Base-by-base conservation (phyloP, 306 rosid genomes). In the Pueraria montana region DNA sequence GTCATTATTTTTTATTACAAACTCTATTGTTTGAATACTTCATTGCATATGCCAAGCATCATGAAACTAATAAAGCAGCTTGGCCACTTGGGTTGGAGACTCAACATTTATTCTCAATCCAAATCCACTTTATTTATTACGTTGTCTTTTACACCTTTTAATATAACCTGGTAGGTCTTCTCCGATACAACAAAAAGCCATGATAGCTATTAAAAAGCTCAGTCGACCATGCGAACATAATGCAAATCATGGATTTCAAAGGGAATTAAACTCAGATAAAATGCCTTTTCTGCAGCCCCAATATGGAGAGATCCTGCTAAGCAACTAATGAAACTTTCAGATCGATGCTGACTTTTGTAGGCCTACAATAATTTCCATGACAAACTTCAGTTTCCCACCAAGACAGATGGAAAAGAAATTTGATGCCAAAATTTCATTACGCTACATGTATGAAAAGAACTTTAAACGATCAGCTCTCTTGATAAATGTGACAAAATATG, bases 351-450 rank as follows among this genome's bases (percentile, higher is more conserved):
- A 48, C 48, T 45, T 40, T 40, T 43, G 14, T 80, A 48, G 34
- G 52, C 71, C 75, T 21, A 52, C 12, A 71, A 63, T 71, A 67
- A 75, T 78, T 74, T 53, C 55, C 76, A 20, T 21, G 34, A 20
- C 61, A 38, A 76, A 66, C 72, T 66, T 73, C 74, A 32, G 76
- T 70, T 76, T 66, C 84, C 49, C 76, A 72, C 79, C 65, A 43
- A 38, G 55, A 50, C 62, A 76, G 52, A 20, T 4, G 18, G 66
- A 48, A 42, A 71, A 72, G 36, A 40, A 17, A 53, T 43, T 77
- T 63, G 45, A 63, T 11, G 62, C 62, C 83, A 72, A 75, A 80
- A 67, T 52, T 65, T 53, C 53, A 73, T 30, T 63, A 46, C 3
- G 71, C 70, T 18, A 80, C 21, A 58, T 4, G 64, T 18, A 42